A percentile compares a stretch with the other conserved stretches of the same genome.
Conservation (phyloP, 169 alveolate species). For the Eimeria sp. region DNA sequence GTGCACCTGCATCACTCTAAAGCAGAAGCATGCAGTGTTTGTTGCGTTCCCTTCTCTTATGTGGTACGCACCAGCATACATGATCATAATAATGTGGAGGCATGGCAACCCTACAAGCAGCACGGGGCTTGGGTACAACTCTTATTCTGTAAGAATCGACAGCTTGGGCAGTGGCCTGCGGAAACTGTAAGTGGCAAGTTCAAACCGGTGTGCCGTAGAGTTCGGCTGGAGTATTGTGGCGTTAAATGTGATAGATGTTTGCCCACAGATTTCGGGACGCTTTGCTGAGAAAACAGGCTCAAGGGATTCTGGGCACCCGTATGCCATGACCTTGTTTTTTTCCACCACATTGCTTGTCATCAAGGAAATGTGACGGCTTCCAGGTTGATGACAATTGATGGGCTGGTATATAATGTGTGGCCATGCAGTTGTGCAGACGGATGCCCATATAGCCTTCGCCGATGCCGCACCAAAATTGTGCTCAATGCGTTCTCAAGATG, state of each 20-base stretch:
- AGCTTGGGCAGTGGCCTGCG: neutral
- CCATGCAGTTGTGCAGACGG: neutral
- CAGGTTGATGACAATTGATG: neutral
- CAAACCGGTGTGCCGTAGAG: neutral
- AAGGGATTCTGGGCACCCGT: neutral
- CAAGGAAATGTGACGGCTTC: neutral
- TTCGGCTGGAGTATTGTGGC: too few species aligned
- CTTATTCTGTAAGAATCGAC: neutral
- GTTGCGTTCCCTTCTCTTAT: too few species aligned
- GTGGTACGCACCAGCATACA: too few species aligned
- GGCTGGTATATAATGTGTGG: neutral
- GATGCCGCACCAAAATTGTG: neutral
- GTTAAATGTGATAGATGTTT: neutral
- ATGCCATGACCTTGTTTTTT: too few species aligned
- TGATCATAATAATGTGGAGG: too few species aligned
- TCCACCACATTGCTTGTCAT: neutral
- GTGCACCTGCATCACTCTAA: too few species aligned
- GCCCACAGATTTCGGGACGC: neutral
- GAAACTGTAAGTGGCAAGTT: neutral
- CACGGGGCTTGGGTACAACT: neutral
- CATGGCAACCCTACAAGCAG: neutral
- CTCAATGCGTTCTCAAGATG: neutral
- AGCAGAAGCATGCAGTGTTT: too few species aligned
- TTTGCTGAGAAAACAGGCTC: neutral
- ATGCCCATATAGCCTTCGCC: neutral